These are phyloP conservation scores for Nannizziopsis arthrosporioides DNA, from an alignment of 2,329 filamentous ascomycete genomes.

Conservation along the genomic window DNA sequence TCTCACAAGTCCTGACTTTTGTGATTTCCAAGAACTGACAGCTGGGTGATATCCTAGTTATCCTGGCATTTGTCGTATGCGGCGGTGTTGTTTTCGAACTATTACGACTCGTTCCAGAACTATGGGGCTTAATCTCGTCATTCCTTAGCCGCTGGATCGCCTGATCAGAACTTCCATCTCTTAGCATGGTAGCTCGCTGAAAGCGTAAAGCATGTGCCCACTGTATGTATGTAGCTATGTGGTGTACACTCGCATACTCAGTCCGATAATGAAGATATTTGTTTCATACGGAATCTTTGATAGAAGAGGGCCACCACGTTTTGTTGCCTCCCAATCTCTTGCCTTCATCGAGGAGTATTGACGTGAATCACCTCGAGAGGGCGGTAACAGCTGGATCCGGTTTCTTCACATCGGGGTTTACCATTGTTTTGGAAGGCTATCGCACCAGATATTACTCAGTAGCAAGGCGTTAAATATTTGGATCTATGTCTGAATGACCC, in stretches of 20 bases:
- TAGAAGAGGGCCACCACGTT: too few species aligned
- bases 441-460: too few species aligned
- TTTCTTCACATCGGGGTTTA: too few species aligned
- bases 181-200: background rate
- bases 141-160: constrained; percentile 15
- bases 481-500: too few species aligned
- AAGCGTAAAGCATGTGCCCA: background rate
- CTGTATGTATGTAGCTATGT: background rate
- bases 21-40: background rate
- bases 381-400: too few species aligned
- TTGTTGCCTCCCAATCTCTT: too few species aligned
- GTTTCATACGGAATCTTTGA: too few species aligned
- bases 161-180: background rate
- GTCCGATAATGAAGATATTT: too few species aligned
- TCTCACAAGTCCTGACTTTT: background rate
- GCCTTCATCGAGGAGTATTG: too few species aligned
- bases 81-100: constrained; percentile 51
- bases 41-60: constrained; percentile 30
- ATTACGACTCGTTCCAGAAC: constrained; percentile 34
- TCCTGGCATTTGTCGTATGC: constrained; percentile 52
- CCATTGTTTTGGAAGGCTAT: too few species aligned
- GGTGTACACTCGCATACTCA: background rate
- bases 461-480: too few species aligned
- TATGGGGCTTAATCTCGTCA: constrained; percentile 24
- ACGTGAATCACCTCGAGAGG: too few species aligned